phyloP scores from a whole-genome alignment of 345 rosid species.

The Citropsis articulata region DNA sequence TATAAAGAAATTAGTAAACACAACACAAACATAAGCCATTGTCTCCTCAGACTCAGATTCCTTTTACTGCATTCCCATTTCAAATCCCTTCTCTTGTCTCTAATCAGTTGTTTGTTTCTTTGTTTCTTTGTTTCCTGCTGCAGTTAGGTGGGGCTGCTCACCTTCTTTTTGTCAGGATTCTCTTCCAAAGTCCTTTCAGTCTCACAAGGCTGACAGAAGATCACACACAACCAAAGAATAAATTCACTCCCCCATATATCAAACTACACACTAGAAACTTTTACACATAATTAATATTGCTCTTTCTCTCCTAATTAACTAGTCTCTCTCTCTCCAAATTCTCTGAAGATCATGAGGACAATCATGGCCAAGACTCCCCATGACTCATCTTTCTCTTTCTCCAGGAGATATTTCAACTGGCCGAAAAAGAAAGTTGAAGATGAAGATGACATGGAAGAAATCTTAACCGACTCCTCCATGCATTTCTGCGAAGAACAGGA shows the following conservation, averaged over 20 bases:
- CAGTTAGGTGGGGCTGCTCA: conserved; percentile 82
- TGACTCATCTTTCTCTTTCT: conserved; percentile 85
- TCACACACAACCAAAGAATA: not conserved
- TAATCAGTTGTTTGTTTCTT: conserved; percentile 3
- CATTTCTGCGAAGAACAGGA: conserved; percentile 33
- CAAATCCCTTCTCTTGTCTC: conserved; percentile 9
- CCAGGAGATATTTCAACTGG: conserved; percentile 85
- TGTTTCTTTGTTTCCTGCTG: conserved; percentile 20
- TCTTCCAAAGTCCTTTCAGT: conserved; percentile 18
- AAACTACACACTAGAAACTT: not conserved
- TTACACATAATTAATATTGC: not conserved
- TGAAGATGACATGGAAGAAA: conserved; percentile 52
- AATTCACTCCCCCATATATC: conserved; percentile 16
- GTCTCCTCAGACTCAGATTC: conserved; percentile 24
- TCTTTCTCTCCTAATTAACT: not conserved
- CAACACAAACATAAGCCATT: conserved; percentile 6
- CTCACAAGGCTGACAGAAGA: conserved; percentile 30
- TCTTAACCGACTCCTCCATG: conserved; percentile 36
- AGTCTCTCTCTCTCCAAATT: not conserved
- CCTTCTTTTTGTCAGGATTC: conserved; percentile 51
- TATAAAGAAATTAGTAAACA: conserved; percentile 24
- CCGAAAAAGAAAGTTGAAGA: conserved; percentile 54
- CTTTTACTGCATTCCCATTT: conserved; percentile 6
- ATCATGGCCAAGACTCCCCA: conserved; percentile 65
- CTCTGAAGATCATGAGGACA: conserved; percentile 48